Evolutionary conservation across 371 early-diverging fungal species (phyloP), one percentile per base, ranked within the genome.

Genomic region (Gilbertella persicaria): DNA sequence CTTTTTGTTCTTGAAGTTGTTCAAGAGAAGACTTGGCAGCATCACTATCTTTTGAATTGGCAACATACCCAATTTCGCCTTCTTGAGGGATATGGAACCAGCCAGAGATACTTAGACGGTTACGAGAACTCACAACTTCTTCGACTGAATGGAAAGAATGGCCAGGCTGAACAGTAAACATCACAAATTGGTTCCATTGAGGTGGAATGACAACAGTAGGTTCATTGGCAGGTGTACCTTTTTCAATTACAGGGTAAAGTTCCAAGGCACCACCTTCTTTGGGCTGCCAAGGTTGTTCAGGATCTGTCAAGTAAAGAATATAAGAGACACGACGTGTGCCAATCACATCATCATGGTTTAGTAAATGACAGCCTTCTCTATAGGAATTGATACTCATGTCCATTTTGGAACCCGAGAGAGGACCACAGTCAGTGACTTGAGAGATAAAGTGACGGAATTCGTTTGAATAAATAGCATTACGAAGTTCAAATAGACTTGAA

Each of bases 331-430:
- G 72, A 8, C 92, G 79, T 19, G 88, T 85, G 3, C 88, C 88
- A 64, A 91, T 91, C 5, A 87, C 88, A 62, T 91, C 92, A 76
- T 91, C 91, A 46, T 91, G 91, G 56, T 84, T 80, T 20, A 91
- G 64, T 44, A 91, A 66, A 54, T 90, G 89, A 66, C 89, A 89
- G 8, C 90, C 85, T 24, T 71, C 60, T 30, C 67, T 72, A 56
- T 82, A 86, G 26, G 71, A 70, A 51, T 85, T 86, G 51, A 81
- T 73, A 57, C 80, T 82, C 90, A 90, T 78, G 52, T 89, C 86
- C 51, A 84, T 82, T 60, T 84, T 75, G 21, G 66, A 55, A 7
- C 82, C 77, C 3, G 85, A 85, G 6, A 86, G 50, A 14, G 79
- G 80, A 2, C 87, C 85, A 62, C 88, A 87, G 1, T 82, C 86